Conservation (phyloP, 2,329 filamentous ascomycete species). For the Neonectria faginata region DNA sequence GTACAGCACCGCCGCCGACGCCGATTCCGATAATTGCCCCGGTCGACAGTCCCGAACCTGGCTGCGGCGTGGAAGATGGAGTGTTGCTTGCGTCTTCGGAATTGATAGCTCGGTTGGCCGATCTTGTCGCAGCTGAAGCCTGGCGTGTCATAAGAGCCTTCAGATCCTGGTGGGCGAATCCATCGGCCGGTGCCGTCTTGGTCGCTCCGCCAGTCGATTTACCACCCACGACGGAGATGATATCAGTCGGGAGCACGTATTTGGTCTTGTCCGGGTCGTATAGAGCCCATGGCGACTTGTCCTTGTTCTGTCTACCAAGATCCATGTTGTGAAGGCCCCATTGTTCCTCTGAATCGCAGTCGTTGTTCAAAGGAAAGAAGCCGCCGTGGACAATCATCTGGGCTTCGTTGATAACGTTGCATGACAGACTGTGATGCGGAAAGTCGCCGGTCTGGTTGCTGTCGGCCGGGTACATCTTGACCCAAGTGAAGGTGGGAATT, state of each 20-base stretch:
- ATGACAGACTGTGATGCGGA: conserved; percentile 67
- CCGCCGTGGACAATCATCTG: conserved; percentile 75
- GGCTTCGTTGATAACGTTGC: conserved; percentile 64
- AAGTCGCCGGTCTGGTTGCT: conserved; percentile 53
- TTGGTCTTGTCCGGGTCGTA: conserved; percentile 61
- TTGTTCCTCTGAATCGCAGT: conserved; percentile 63
- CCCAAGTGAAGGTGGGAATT: conserved; percentile 72
- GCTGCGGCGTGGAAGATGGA: conserved; percentile 13
- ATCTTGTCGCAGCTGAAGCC: conserved; percentile 58
- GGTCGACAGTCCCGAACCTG: conserved; percentile 38
- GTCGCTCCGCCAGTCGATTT: conserved; percentile 64
- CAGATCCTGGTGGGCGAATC: conserved; percentile 65
- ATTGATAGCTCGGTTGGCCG: conserved; percentile 61
- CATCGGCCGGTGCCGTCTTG: conserved; percentile 58
- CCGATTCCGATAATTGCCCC: conserved; percentile 60
- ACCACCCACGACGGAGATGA: conserved; percentile 64
- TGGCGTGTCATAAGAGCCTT: conserved; percentile 64
- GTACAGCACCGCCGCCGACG: conserved; percentile 50
- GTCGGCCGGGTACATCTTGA: conserved; percentile 62
- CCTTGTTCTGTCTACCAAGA: conserved; percentile 61
- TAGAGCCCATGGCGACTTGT: conserved; percentile 61
- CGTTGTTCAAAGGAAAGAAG: conserved; percentile 60
- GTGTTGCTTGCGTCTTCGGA: conserved; percentile 28
- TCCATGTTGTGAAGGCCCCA: conserved; percentile 70
- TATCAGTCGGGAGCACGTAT: conserved; percentile 64